Evolutionary conservation across 1,284 basidiomycete species (phyloP).

Genomic region (Tylopilus sp.): DNA sequence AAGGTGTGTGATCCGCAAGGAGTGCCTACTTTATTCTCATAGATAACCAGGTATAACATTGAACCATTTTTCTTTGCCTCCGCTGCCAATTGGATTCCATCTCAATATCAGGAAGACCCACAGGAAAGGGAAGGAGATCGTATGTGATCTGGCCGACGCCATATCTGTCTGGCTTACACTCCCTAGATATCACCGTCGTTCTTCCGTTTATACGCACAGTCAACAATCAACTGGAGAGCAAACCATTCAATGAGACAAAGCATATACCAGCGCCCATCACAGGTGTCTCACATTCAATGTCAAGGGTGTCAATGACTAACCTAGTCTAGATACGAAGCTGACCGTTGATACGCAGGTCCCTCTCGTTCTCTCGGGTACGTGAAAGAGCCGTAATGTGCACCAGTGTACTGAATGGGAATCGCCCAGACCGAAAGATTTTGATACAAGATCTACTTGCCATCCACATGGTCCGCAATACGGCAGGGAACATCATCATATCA

Average conservation of each 20-base stretch:
- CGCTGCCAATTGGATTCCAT: constrained; percentile 53
- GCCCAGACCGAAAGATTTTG: constrained; percentile 26
- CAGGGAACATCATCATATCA: constrained; percentile 39
- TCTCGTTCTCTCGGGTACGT: constrained; percentile 34
- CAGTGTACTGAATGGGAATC: neutral
- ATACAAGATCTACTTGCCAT: constrained; percentile 38
- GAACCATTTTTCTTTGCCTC: constrained; percentile 60
- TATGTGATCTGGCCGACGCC: constrained; percentile 29
- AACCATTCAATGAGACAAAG: neutral
- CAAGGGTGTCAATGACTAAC: neutral
- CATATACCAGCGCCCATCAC: constrained; percentile 2
- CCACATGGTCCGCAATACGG: constrained; percentile 38
- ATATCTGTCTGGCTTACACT: neutral
- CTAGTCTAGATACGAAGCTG: constrained; percentile 26
- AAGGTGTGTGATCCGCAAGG: constrained; percentile 29
- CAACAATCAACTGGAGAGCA: constrained; percentile 14
- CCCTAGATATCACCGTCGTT: constrained; percentile 46
- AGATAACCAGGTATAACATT: constrained; percentile 29
- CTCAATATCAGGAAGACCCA: constrained; percentile 48
- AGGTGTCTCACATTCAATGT: constrained; percentile 16
- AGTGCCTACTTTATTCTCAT: constrained; percentile 3
- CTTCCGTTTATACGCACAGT: constrained; percentile 45
- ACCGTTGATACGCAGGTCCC: constrained; percentile 52
- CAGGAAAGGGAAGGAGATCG: constrained; percentile 41
- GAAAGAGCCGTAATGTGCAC: neutral